Evolutionary conservation across 2,329 filamentous ascomycete genomes (phyloP), one percentile per base, ranked within the genome.

Genomic region (Fusarium fujikuroi): DNA sequence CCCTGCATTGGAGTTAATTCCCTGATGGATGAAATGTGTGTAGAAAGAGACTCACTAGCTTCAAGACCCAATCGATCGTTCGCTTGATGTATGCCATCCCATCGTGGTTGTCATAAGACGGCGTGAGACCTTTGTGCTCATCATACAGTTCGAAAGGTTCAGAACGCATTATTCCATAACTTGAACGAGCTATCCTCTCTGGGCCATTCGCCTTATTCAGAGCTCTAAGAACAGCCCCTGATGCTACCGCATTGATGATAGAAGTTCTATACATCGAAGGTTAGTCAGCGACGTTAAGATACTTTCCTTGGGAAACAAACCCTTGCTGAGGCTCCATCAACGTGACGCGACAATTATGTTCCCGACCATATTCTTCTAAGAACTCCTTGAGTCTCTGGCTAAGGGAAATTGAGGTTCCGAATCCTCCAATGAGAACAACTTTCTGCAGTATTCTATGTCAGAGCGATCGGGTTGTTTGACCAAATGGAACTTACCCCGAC

Each of bases 401-500:
- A 0, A 66, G 62, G 2, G 65, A 68, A 8, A 28, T 23, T 5
- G 65, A 68, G 1, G 15, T 34, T 10, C 62, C 54, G 3, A 66
- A 68, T 4, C 65, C 65, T 18, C 65, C 62, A 5, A 68, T 60
- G 21, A 68, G n/a, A 28, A 68, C 37, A 8, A 68, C 62, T 8
- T 43, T 47, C 62, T 68, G 19, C 1, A 18, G 1, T 0, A 0
- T 10, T 5, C 0, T 9, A n/a, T n/a, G n/a, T 34, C 11, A 36
- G 47, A 25, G 16, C 7, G 6, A 39, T 1, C 0, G 1, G 1
- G 0, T 1, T n/a, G 1, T 11, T 21, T 23, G 11, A 7, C 4
- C 3, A 11, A 14, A 25, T 0, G 2, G 0, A 23, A 32, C 57
- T 10, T n/a, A 60, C 57, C 21, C 6, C 43, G 15, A 60, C 57